Conservation (phyloP, 371 early-diverging fungal genomes). For the Mortierella sp. region DNA sequence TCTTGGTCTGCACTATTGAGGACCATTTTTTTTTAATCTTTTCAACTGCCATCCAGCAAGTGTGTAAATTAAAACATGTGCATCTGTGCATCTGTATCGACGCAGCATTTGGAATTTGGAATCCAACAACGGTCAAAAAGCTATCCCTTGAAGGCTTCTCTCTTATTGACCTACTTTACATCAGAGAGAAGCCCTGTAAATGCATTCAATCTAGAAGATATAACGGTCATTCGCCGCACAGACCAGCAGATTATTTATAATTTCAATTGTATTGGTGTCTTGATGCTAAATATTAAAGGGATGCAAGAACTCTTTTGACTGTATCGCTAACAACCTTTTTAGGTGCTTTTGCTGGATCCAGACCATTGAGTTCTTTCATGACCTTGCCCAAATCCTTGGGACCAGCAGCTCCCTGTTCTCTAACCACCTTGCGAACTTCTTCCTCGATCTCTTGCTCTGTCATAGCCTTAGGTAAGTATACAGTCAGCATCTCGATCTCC, state of each 20-base stretch:
- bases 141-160: neutral
- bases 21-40: neutral
- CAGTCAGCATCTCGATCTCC: slow-evolving; percentile 71
- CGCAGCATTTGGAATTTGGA: slow-evolving; percentile 16
- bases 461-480: slow-evolving; percentile 81
- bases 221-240: slow-evolving; percentile 13
- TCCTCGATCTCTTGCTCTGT: slow-evolving; percentile 73
- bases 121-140: slow-evolving; percentile 14
- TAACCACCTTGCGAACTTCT: slow-evolving; percentile 64
- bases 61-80: neutral
- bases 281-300: slow-evolving; percentile 14
- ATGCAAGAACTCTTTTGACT: slow-evolving; percentile 67
- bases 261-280: neutral
- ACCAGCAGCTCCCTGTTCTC: slow-evolving; percentile 65
- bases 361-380: slow-evolving; percentile 76
- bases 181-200: neutral
- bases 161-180: neutral
- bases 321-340: slow-evolving; percentile 74
- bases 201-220: neutral
- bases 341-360: slow-evolving; percentile 73
- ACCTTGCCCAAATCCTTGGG: slow-evolving; percentile 81
- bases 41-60: neutral
- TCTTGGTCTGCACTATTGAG: slow-evolving; percentile 12
- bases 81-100: slow-evolving; percentile 2
- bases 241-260: slow-evolving; percentile 6